phyloP scores from a whole-genome alignment of 176 grass and related monocot species.

The Melocanna baccifera region DNA sequence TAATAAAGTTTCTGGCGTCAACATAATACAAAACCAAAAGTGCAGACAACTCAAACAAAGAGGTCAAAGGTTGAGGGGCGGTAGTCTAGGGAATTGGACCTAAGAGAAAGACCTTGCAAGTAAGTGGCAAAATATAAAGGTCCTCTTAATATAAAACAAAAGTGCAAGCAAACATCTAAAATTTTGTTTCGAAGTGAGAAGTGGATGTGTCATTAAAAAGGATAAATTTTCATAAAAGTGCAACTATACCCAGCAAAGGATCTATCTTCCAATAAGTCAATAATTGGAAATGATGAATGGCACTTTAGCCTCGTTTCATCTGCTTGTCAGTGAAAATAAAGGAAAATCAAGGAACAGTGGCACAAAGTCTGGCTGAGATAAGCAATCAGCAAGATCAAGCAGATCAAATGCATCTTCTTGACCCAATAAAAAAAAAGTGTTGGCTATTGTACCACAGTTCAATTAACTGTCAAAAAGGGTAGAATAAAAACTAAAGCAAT shows the following conservation, averaged over 20 bases:
- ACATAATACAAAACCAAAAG: neutral
- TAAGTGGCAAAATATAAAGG: neutral
- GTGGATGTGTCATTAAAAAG: neutral
- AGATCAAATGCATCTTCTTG: neutral
- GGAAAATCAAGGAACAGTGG: neutral
- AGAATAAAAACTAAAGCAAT: neutral
- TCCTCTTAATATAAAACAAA: neutral
- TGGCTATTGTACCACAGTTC: neutral
- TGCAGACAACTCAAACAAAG: neutral
- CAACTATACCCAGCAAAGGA: neutral
- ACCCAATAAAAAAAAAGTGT: neutral
- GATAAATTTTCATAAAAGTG: neutral
- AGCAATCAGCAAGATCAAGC: neutral
- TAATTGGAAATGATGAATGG: neutral
- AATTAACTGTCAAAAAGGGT: neutral
- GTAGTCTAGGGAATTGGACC: neutral
- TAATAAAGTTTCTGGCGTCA: neutral
- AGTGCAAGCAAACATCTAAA: neutral
- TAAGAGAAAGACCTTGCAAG: neutral
- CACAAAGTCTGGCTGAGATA: neutral
- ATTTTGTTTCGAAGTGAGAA: slow-evolving; percentile 6
- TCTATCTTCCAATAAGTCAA: neutral
- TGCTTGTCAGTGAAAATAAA: neutral
- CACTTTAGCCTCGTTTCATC: neutral
- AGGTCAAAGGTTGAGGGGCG: neutral